Conservation (phyloP, 2,329 filamentous ascomycete species). For the Beauveria sp. region DNA sequence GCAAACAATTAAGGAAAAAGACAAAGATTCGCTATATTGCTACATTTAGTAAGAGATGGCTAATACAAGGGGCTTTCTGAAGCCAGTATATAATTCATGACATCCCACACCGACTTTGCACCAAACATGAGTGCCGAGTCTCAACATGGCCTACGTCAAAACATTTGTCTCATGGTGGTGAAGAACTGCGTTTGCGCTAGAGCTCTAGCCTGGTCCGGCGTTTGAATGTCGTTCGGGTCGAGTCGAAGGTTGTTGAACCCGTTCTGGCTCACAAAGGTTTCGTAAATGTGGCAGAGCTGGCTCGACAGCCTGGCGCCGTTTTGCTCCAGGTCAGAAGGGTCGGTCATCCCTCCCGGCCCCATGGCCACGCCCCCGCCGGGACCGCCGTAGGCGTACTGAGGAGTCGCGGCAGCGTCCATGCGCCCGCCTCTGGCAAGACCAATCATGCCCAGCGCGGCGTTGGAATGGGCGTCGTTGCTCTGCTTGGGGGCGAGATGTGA, state of each 20-base stretch:
- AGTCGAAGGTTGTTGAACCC: not conserved
- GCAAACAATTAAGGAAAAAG: not conserved
- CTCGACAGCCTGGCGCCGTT: not conserved
- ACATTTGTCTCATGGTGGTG: slow-evolving; percentile 1
- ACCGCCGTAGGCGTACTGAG: not conserved
- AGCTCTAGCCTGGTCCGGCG: not conserved
- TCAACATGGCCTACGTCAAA: not conserved
- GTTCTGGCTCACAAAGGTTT: not conserved
- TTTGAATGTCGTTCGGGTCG: not conserved
- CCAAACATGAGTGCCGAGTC: not conserved
- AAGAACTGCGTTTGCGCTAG: not conserved
- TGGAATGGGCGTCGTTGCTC: slow-evolving; percentile 42
- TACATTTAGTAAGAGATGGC: not conserved
- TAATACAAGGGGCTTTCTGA: not conserved
- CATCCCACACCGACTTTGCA: too few species aligned
- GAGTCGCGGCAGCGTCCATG: not conserved
- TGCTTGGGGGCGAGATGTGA: slow-evolving; percentile 55
- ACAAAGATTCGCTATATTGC: not conserved
- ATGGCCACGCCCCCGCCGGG: not conserved
- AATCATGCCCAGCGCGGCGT: slow-evolving; percentile 47
- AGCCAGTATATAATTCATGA: too few species aligned
- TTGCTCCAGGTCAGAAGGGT: not conserved
- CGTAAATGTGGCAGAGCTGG: not conserved
- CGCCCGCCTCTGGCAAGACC: slow-evolving; percentile 36
- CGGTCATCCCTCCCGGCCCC: not conserved